Conservation (phyloP, 495 filamentous ascomycete genomes). For the Emericellopsis terricola region DNA sequence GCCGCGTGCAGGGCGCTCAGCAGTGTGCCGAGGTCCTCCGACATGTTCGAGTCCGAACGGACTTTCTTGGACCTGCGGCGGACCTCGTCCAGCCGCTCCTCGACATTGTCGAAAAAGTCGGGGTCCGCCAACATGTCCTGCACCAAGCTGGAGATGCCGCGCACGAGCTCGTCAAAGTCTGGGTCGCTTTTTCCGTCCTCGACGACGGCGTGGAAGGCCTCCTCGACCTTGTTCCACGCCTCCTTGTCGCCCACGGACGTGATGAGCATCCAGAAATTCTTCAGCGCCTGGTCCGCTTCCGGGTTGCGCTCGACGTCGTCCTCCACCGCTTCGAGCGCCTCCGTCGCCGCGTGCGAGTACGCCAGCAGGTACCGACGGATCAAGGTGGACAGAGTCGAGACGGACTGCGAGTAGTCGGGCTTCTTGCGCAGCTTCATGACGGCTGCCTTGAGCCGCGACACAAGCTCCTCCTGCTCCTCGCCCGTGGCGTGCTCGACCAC, state of each 20-base stretch:
- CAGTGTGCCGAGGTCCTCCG: conserved; percentile 55
- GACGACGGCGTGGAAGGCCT: conserved; percentile 47
- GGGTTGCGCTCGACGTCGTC: conserved; percentile 54
- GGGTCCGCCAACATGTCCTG: conserved; percentile 80
- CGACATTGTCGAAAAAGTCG: conserved; percentile 55
- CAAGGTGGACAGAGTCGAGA: conserved; percentile 56
- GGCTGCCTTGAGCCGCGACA: conserved; percentile 56
- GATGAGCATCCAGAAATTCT: conserved; percentile 60
- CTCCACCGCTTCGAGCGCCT: conserved; percentile 41
- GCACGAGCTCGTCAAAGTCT: conserved; percentile 64
- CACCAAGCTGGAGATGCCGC: conserved; percentile 48
- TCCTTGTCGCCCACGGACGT: conserved; percentile 56
- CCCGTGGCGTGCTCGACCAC: conserved; percentile 48
- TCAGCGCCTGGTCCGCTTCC: conserved; percentile 56
- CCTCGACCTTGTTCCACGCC: conserved; percentile 60
- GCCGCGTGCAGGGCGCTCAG: conserved; percentile 51
- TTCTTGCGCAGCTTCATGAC: conserved; percentile 60
- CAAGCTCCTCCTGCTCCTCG: conserved; percentile 50
- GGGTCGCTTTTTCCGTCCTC: conserved; percentile 59
- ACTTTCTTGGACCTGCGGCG: conserved; percentile 46
- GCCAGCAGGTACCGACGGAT: conserved; percentile 60
- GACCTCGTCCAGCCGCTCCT: conserved; percentile 52
- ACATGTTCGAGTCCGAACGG: conserved; percentile 43
- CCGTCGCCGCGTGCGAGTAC: conserved; percentile 53
- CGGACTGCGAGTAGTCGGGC: conserved; percentile 68